These are phyloP conservation scores for Ogataea methanolica DNA, from an alignment of 805 yeast species.

Conservation along the genomic window DNA sequence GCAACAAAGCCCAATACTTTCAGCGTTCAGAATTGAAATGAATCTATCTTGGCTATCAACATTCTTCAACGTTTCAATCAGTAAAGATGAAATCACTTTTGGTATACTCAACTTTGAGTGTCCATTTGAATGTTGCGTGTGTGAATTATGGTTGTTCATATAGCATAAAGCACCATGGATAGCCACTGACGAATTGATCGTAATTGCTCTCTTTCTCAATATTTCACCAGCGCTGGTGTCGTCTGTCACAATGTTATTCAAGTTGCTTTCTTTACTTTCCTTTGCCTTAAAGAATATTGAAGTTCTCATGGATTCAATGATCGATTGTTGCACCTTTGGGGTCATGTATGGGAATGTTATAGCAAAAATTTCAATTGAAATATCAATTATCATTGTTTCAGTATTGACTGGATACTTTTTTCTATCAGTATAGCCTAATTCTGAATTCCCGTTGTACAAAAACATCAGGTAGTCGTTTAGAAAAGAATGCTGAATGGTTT, in stretches of 20 bases:
- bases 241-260: conserved; percentile 6
- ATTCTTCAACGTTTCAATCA: conserved; percentile 27
- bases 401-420: conserved; percentile 36
- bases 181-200: conserved; percentile 60
- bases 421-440: conserved; percentile 32
- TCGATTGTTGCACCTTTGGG: conserved; percentile 76
- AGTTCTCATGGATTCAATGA: conserved; percentile 74
- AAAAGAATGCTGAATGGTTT: conserved; percentile 37
- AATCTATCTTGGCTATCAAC: conserved; percentile 19
- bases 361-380: conserved; percentile 73
- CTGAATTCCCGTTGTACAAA: conserved; percentile 24
- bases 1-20: conserved; percentile 28
- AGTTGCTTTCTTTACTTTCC: conserved; percentile 12
- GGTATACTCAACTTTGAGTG: conserved; percentile 15
- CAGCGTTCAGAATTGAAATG: conserved; percentile 26
- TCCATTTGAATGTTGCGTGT: conserved; percentile 1
- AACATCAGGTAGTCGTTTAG: conserved; percentile 38
- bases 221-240: conserved; percentile 9
- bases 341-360: conserved; percentile 66
- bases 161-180: conserved; percentile 46
- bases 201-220: conserved; percentile 41
- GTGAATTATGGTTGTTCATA: conserved; percentile 20
- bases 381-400: conserved; percentile 59
- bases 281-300: conserved; percentile 39
- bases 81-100: conserved; percentile 16